A percentile compares a stretch with the other conserved stretches of the same genome.
phyloP scores from a whole-genome alignment of 1,284 basidiomycete species.

The Thecaphora thlaspeos region DNA sequence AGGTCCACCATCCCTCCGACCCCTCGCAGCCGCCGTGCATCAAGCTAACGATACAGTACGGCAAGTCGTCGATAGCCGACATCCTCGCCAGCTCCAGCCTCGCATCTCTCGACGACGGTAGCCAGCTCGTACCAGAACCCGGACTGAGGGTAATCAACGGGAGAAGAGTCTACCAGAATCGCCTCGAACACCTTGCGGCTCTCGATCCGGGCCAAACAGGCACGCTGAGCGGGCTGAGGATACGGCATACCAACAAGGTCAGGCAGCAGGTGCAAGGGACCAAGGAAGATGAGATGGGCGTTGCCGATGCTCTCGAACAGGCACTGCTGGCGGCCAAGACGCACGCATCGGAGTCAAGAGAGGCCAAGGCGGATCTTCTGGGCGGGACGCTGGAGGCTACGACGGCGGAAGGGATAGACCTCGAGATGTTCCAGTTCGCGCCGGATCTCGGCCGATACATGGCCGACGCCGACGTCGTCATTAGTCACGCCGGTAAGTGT shows the following conservation, averaged over 20 bases:
- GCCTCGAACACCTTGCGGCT: slow-evolving; percentile 4
- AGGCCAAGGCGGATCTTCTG: slow-evolving; percentile 15
- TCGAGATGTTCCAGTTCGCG: slow-evolving; percentile 36
- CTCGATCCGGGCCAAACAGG: slow-evolving; percentile 34
- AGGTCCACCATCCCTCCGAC: slow-evolving; percentile 5
- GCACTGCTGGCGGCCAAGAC: too few relatives aligned
- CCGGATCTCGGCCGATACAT: slow-evolving; percentile 58
- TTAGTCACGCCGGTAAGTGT: slow-evolving; percentile 84
- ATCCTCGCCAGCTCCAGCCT: slow-evolving; percentile 15
- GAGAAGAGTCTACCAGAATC: slow-evolving; percentile 26
- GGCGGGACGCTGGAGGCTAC: slow-evolving; percentile 17
- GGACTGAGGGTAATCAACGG: slow-evolving; percentile 29
- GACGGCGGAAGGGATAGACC: slow-evolving; percentile 15
- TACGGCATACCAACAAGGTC: slow-evolving; percentile 1
- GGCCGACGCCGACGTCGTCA: slow-evolving; percentile 70
- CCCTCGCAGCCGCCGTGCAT: background rate
- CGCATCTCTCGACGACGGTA: slow-evolving; percentile 22
- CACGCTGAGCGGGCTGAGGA: slow-evolving; percentile 15
- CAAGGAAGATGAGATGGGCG: too few relatives aligned
- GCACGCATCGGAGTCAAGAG: slow-evolving; percentile 2
- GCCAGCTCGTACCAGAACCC: slow-evolving; percentile 26
- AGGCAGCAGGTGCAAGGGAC: background rate
- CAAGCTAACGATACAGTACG: slow-evolving; percentile 20
- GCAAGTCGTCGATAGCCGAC: slow-evolving; percentile 27
- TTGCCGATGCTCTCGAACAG: too few relatives aligned